These are phyloP conservation scores for Solanum ossicruentum DNA, from an alignment of 257 asterid species.

Conservation along the genomic window DNA sequence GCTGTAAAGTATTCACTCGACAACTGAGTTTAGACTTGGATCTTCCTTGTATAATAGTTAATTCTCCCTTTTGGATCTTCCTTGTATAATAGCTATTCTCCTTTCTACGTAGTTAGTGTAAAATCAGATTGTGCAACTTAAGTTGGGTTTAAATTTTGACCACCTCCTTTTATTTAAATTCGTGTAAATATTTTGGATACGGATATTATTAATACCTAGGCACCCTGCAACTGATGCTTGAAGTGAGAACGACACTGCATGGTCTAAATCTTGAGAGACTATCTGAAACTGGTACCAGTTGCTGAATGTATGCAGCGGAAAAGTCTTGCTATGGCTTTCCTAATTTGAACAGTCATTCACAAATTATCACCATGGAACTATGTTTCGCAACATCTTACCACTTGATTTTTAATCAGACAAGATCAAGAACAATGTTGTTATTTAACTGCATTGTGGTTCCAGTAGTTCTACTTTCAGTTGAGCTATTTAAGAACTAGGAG, in stretches of 20 bases:
- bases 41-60: not conserved
- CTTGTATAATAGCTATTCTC: not conserved
- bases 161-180: not conserved
- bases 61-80: not conserved
- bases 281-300: not conserved
- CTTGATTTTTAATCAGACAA: not conserved
- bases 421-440: not conserved
- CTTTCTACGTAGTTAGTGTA: not conserved
- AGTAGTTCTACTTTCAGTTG: not conserved
- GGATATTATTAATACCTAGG: not conserved
- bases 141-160: not conserved
- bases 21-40: not conserved
- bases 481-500: not conserved
- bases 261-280: not conserved
- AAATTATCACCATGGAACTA: not conserved
- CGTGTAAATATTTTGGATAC: not conserved
- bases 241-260: not conserved
- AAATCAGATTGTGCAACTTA: not conserved
- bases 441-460: not conserved
- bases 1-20: not conserved
- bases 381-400: not conserved
- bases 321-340: not conserved
- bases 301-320: not conserved
- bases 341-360: not conserved
- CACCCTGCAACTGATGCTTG: not conserved